Evolutionary conservation across 2,329 filamentous ascomycete genomes (phyloP), one percentile per base, ranked within the genome.

Genomic region (Aaosphaeria pasadenensis): DNA sequence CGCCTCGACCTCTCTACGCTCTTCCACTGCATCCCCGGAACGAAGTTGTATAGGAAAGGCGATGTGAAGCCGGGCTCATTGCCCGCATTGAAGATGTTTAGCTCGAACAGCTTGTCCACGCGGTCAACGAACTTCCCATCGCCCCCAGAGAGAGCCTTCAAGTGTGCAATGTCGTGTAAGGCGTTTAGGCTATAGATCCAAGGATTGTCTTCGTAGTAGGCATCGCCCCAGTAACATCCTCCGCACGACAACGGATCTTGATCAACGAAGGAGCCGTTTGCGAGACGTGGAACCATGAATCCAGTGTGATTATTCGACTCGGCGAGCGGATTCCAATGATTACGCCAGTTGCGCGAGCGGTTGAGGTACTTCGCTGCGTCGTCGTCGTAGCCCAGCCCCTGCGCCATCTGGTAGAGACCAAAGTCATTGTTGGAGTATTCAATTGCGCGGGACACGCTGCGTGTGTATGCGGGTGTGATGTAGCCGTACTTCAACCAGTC

Each of bases 391-490:
- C 74, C 76, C 2, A 87, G 67, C 0, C 84, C 84, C 1, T 59
- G 66, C 3, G 86, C 86, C 7, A 89, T 82, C 60, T 85, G 81
- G 50, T 82, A 79, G 3, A 89, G 70, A 0, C 75, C 77, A 55
- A 88, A 89, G 63, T 89, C 86, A 59, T 89, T 88, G 39, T 77
- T 76, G 0, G 83, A 76, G 59, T 88, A 89, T 62, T 88, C 86
- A 0, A 88, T 78, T 0, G 84, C 82, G 5, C 85, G 74, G 30
- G 78, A 84, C 2, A 86, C 82, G 0, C 84, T 83, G 11, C 86
- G 77, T 1, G 74, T 76, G 54, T 77, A 87, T 3, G 63, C 73
- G 0, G 82, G 80, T 1, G 85, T 87, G 53, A 89, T 86, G 63
- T 80, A 89, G 2, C 85, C 84, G 42, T 78, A 75, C 11, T 74